A percentile compares a stretch with the other conserved stretches of the same genome.
Evolutionary conservation across 305 asterid genomes (phyloP).

Genomic region (Caryopteris hybrid): DNA sequence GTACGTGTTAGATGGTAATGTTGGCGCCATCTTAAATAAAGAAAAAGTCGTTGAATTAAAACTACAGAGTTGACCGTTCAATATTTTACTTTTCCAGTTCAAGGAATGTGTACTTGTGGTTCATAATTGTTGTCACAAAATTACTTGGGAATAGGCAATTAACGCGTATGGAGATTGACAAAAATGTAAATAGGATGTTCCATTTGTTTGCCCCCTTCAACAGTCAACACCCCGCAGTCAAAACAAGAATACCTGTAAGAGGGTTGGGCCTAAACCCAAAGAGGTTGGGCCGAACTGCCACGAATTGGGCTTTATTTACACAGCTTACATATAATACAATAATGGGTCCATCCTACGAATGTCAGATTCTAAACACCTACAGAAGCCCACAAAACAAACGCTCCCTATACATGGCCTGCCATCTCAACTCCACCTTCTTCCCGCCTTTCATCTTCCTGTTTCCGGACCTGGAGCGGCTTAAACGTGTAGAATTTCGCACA

Average conservation of each 20-base stretch:
- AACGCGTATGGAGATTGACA: background rate
- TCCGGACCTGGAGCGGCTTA: slow-evolving; percentile 53
- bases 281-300: too few species aligned
- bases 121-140: background rate
- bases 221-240: too few species aligned
- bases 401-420: slow-evolving; percentile 26
- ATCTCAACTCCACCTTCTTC: slow-evolving; percentile 37
- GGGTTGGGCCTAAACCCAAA: too few species aligned
- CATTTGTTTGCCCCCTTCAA: too few species aligned
- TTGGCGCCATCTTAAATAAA: background rate
- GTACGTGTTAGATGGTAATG: too few species aligned
- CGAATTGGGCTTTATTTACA: too few species aligned
- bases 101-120: background rate
- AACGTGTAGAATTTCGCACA: slow-evolving; percentile 75
- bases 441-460: slow-evolving; percentile 9
- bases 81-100: background rate
- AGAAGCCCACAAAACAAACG: background rate
- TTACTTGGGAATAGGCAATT: background rate
- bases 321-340: too few species aligned
- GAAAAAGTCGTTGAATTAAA: background rate
- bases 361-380: background rate
- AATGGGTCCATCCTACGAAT: too few species aligned
- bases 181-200: background rate
- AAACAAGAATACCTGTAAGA: too few species aligned
- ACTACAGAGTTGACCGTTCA: slow-evolving; percentile 9